Conservation (phyloP, 1,284 basidiomycete species). For the Earliella scabrosa region DNA sequence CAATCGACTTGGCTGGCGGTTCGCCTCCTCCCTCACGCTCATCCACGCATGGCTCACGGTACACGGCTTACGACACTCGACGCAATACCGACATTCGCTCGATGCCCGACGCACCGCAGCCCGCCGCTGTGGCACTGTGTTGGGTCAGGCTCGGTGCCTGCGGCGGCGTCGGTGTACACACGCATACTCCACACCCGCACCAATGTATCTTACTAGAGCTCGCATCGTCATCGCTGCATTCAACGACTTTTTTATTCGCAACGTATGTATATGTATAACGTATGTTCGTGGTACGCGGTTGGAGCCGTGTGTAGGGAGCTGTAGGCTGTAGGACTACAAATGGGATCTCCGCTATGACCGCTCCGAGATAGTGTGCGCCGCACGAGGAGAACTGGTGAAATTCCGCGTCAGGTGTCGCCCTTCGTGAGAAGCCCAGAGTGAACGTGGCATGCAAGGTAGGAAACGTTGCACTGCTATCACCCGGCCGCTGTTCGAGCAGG, state of each 20-base stretch:
- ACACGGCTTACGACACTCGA: neutral
- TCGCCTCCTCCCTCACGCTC: neutral
- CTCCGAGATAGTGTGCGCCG: neutral
- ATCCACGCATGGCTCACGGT: neutral
- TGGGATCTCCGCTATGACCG: constrained; percentile 17
- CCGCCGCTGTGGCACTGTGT: neutral
- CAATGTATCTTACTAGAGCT: constrained; percentile 25
- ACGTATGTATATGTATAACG: constrained; percentile 21
- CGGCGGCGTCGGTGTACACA: neutral
- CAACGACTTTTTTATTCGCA: constrained; percentile 20
- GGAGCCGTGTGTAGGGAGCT: constrained; percentile 3
- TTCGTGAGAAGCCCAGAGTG: neutral
- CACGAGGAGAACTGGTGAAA: constrained; percentile 3
- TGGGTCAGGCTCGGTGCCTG: neutral
- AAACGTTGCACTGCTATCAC: neutral
- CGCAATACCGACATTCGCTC: neutral
- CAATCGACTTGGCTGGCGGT: neutral
- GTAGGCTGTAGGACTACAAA: constrained; percentile 4
- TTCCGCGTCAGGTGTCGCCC: neutral
- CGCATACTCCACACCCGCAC: constrained; percentile 7
- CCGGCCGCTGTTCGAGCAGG: neutral
- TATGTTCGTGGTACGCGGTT: constrained; percentile 4
- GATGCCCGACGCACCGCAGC: neutral
- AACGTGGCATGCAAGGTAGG: neutral
- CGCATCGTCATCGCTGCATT: constrained; percentile 12